Evolutionary conservation across 2,329 filamentous ascomycete species (phyloP).

Genomic region (Cladophialophora yegresii): DNA sequence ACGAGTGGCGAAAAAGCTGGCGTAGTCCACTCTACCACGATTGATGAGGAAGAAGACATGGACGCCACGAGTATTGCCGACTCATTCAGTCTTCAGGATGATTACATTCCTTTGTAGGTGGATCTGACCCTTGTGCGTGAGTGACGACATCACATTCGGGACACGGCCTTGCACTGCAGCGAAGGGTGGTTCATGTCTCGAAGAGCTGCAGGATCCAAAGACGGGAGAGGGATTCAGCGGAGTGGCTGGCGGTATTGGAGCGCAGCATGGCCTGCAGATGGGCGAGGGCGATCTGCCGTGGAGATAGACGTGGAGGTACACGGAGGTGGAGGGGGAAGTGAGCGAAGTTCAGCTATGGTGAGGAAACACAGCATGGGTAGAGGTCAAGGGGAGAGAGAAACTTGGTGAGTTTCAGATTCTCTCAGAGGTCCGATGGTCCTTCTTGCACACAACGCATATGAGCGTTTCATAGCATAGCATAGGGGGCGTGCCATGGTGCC

Average conservation of each 20-base stretch:
- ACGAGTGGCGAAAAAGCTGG: not conserved
- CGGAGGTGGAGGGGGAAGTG: not conserved
- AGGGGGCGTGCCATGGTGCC: not conserved
- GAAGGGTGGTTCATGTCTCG: too few species aligned
- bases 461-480: not conserved
- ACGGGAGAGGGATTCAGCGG: not conserved
- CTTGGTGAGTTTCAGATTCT: not conserved
- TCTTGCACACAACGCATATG: not conserved
- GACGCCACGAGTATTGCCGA: not conserved
- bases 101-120: constrained; percentile 4
- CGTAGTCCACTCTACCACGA: not conserved
- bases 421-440: not conserved
- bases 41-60: not conserved
- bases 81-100: constrained; percentile 1
- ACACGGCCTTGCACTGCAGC: not conserved
- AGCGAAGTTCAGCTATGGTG: too few species aligned
- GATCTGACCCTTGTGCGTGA: not conserved
- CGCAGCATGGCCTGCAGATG: too few species aligned
- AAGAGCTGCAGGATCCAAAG: not conserved
- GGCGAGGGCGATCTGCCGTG: not conserved
- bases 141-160: not conserved
- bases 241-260: too few species aligned
- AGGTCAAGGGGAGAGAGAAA: too few species aligned
- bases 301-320: not conserved
- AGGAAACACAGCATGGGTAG: not conserved